phyloP scores from a whole-genome alignment of 352 stramenopile genomes.

The Globisporangium ultimum region DNA sequence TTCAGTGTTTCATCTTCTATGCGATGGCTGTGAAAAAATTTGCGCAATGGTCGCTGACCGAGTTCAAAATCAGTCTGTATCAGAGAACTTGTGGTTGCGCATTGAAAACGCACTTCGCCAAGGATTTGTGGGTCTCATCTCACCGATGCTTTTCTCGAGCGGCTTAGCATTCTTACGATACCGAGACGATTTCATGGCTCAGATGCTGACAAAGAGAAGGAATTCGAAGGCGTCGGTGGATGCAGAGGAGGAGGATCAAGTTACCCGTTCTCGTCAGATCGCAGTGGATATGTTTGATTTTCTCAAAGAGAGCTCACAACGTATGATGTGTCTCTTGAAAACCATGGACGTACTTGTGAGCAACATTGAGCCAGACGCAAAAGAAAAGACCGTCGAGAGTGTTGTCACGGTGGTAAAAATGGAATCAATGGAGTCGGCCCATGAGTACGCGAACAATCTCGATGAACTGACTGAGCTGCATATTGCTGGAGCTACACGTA shows the following conservation, averaged over 20 bases:
- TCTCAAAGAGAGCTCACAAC: constrained; percentile 22
- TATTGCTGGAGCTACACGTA: constrained; percentile 66
- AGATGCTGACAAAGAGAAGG: constrained; percentile 4
- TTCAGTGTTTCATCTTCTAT: constrained; percentile 11
- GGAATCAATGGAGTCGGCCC: constrained; percentile 71
- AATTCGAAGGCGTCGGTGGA: not conserved
- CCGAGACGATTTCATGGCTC: constrained; percentile 14
- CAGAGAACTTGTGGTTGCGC: constrained; percentile 1
- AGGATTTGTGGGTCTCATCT: constrained; percentile 22
- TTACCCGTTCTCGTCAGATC: not conserved
- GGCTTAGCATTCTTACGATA: constrained; percentile 29
- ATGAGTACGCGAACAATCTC: constrained; percentile 82
- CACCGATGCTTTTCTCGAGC: constrained; percentile 39
- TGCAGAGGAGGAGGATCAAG: not conserved
- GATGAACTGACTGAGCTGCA: constrained; percentile 64
- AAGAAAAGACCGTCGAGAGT: constrained; percentile 34
- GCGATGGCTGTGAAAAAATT: constrained; percentile 11
- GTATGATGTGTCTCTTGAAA: constrained; percentile 30
- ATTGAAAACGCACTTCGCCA: constrained; percentile 9
- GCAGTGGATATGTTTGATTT: constrained; percentile 7
- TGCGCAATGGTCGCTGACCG: not conserved
- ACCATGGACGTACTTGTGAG: constrained; percentile 28
- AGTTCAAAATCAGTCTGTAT: not conserved
- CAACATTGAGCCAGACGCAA: constrained; percentile 24
- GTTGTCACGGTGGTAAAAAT: constrained; percentile 40